Evolutionary conservation across 1,284 basidiomycete species (phyloP), one percentile per base, ranked within the genome.

Genomic region (Amylostereum areolatum): DNA sequence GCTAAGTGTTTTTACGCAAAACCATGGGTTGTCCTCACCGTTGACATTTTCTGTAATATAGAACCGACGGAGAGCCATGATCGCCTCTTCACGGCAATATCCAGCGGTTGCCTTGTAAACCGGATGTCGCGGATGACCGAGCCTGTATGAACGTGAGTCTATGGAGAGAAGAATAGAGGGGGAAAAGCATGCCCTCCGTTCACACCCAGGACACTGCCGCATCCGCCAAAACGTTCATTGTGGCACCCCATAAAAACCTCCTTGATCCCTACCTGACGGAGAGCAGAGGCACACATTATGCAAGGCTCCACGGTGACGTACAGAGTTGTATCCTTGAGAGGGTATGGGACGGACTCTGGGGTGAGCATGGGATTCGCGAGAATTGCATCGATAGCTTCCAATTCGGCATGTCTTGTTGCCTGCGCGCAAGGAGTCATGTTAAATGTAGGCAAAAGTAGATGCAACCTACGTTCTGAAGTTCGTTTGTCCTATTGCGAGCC

Each of bases 251-350:
- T 98, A 51, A 86, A 91, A 2, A 98, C 96, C 51, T 87, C 79
- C 50, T 83, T 81, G 61, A 99, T 94, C 5, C 96, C 95, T 52
- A 97, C 71, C 68, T 99, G 96, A 45, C 96, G 80, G 43, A 99
- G 75, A 4, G 96, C 97, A 29, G 90, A 92, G 4, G 94, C 92
- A 59, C 97, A 99, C 97, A 99, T 99, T 62, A 99, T 92, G 67
- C 97, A 99, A 0, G 97, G 97, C 69, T 99, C 97, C 47, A 99
- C 95, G 0, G 97, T 99, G 48, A 99, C 97, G 65, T 99, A 99
- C 18, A 99, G 81, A 2, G 84, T 92, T 25, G 92, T 95, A 10
- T 80, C 74, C 1, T 77, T 76, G 39, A 98, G 79, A 3, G 92
- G 88, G 57, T 86, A 81, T 41, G 65, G 62, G 5, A 60, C 59